Evolutionary conservation across 2,329 filamentous ascomycete genomes (phyloP), one percentile per base, ranked within the genome.

Genomic region (Pseudogymnoascus sp.): DNA sequence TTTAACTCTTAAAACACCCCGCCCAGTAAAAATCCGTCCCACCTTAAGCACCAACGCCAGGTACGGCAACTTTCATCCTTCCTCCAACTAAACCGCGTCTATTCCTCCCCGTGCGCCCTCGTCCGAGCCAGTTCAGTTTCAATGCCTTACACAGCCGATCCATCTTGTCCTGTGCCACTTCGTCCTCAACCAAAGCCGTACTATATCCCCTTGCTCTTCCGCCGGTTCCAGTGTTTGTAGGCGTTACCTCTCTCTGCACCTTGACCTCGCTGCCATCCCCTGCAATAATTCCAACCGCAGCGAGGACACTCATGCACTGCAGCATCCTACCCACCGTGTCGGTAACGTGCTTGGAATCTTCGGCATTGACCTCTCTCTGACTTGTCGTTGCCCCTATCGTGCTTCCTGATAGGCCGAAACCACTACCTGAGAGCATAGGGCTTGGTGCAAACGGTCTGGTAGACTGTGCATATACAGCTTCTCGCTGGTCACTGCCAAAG

Each of bases 291-390:
- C 79, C 88, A 11, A 96, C 84, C 66, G 87, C 88, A 2, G 91
- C 90, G 22, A 99, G 80, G 6, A 99, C 92, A 73, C 89, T 93
- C 75, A 98, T 89, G 75, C 95, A 99, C 78, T 99, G 95, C 66
- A 99, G 80, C 91, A 99, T 96, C 60, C 93, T 82, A 0, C 92
- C 95, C 0, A 97, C 93, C 69, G 93, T 96, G 69, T 98, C 93
- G 0, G 95, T 96, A 62, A 98, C 86, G 72, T 95, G 86, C 72
- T 91, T 84, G 71, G 77, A 63, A 70, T 89, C 84, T 73, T 88
- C 84, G 12, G 85, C 78, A 71, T 85, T 85, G 79, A 59, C 81
- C 73, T 65, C 77, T 79, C 62, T 73, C 70, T n/a, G 71, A 62
- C 69, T 67, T 46, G 53, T 67, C 64, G 60, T 35, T 35, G 60